Percentiles rank a stretch among this genome's conserved stretches.
These are phyloP conservation scores for Annulohypoxylon stygium DNA, from an alignment of 495 filamentous ascomycete genomes.

Conservation along the genomic window DNA sequence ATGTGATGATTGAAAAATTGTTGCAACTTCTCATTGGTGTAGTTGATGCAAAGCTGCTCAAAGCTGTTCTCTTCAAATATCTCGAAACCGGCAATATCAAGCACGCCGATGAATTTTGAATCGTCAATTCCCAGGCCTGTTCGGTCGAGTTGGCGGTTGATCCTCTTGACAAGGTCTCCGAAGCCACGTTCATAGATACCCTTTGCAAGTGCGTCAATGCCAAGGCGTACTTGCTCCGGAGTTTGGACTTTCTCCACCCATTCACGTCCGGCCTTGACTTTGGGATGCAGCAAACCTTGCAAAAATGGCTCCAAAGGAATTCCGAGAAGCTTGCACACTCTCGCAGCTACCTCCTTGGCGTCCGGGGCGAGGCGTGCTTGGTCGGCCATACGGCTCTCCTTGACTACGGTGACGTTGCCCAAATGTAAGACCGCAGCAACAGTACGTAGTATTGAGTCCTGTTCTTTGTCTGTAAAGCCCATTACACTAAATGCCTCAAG, in stretches of 20 bases:
- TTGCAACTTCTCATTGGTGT: constrained; percentile 99
- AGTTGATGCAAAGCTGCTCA: constrained; percentile 99
- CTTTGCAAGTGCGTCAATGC: constrained; percentile 93
- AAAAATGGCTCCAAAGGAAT: constrained; percentile 87
- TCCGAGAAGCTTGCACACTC: constrained; percentile 85
- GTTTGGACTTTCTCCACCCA: constrained; percentile 99
- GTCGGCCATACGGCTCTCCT: constrained; percentile 89
- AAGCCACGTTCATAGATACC: constrained; percentile 98
- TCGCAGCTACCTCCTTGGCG: constrained; percentile 75
- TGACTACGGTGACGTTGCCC: constrained; percentile 89
- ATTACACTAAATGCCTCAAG: constrained; percentile 96
- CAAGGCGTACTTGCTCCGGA: constrained; percentile 91
- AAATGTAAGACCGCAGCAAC: constrained; percentile 93
- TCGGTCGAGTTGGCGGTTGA: constrained; percentile 91
- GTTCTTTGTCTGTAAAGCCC: constrained; percentile 91
- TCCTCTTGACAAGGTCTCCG: constrained; percentile 88
- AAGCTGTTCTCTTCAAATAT: constrained; percentile 99
- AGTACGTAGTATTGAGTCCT: constrained; percentile 83
- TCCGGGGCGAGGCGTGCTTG: constrained; percentile 86
- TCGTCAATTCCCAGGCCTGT: constrained; percentile 84
- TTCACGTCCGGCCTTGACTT: constrained; percentile 93
- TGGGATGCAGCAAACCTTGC: constrained; percentile 89
- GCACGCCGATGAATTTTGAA: constrained; percentile 94
- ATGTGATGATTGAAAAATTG: constrained; percentile 99
- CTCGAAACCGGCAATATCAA: constrained; percentile 99